A percentile compares a stretch with the other conserved stretches of the same genome.
Evolutionary conservation across 768 basidiomycete genomes (phyloP).

Genomic region (Tephrocybe sp.): DNA sequence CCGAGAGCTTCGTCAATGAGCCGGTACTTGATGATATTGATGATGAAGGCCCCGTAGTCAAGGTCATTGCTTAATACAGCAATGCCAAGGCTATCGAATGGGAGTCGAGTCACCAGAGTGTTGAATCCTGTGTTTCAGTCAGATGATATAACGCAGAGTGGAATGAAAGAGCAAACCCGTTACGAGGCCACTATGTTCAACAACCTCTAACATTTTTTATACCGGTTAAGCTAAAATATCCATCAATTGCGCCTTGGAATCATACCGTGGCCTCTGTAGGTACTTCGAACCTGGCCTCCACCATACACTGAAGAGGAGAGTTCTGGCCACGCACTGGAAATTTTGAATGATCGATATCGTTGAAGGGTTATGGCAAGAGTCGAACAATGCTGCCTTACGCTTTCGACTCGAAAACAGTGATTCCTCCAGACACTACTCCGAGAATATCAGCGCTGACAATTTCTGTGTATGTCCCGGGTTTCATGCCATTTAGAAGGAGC

Average conservation of each 20-base stretch:
- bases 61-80: slow-evolving; percentile 28
- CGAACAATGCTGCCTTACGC: too few relatives aligned
- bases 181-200: slow-evolving; percentile 17
- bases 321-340: neutral
- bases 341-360: neutral
- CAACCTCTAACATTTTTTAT: slow-evolving; percentile 9
- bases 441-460: slow-evolving; percentile 8
- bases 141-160: neutral
- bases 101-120: slow-evolving; percentile 22
- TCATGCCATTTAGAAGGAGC: slow-evolving; percentile 8
- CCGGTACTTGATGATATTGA: slow-evolving; percentile 21
- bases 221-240: neutral
- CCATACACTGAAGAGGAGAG: neutral
- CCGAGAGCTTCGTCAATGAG: slow-evolving; percentile 24
- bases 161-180: neutral
- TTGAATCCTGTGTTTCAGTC: slow-evolving; percentile 17
- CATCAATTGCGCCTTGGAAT: too few relatives aligned
- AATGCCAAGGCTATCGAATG: slow-evolving; percentile 25
- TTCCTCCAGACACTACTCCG: neutral
- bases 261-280: neutral
- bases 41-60: slow-evolving; percentile 19
- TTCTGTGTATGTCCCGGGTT: slow-evolving; percentile 2
- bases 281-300: neutral
- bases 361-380: too few relatives aligned
- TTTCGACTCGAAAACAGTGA: too few relatives aligned